A percentile compares a stretch with the other conserved stretches of the same genome.
Evolutionary conservation across 2,329 filamentous ascomycete genomes (phyloP).

Genomic region (Coleophoma crateriformis): DNA sequence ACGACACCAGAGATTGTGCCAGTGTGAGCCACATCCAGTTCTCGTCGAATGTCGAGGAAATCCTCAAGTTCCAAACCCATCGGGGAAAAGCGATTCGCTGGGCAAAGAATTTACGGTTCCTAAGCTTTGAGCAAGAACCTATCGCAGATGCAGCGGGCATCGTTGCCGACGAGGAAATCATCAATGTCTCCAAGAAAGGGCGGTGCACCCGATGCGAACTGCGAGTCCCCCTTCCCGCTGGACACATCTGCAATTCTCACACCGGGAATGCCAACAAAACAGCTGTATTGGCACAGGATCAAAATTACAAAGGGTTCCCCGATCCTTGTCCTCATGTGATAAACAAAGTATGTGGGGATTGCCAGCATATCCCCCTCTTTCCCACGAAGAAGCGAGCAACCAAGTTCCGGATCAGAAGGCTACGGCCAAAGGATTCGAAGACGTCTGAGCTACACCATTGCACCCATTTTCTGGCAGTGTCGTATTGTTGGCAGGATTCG

Average conservation of each 20-base stretch:
- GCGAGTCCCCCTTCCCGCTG: background rate
- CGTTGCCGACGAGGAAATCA: background rate
- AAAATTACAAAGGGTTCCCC: background rate
- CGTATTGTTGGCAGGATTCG: slow-evolving; percentile 7
- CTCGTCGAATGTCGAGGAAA: background rate
- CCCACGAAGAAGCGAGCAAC: background rate
- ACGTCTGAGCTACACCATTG: background rate
- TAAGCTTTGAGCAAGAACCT: background rate
- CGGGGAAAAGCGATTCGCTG: background rate
- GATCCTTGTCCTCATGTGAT: background rate
- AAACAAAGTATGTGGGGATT: background rate
- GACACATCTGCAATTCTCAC: background rate
- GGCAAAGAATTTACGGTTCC: background rate
- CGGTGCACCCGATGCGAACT: background rate
- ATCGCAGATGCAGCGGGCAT: background rate
- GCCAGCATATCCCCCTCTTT: background rate
- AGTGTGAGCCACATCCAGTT: background rate
- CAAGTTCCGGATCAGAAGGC: background rate
- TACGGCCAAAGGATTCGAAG: background rate
- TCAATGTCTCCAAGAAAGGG: background rate
- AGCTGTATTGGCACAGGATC: background rate
- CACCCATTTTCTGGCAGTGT: slow-evolving; percentile 5
- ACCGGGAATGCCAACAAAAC: background rate
- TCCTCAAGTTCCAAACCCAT: background rate
- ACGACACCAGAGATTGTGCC: background rate